Percentiles rank a stretch among this genome's conserved stretches.
phyloP scores from a whole-genome alignment of 768 basidiomycete genomes.

The Amanita jacksonii region DNA sequence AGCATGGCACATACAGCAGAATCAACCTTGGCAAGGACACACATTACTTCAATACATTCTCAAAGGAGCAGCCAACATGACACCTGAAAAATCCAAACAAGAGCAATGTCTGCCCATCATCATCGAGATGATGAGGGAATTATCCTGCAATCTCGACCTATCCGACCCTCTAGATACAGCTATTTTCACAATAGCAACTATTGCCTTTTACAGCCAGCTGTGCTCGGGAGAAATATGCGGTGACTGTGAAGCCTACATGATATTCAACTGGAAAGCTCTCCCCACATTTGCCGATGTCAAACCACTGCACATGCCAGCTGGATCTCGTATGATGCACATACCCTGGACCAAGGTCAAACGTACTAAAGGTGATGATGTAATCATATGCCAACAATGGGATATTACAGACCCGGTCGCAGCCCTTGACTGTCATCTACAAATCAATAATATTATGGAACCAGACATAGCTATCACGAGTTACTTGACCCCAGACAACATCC shows the following conservation, averaged over 20 bases:
- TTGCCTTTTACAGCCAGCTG: slow-evolving; percentile 27
- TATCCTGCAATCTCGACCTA: too few species aligned
- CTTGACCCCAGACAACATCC: neutral
- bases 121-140: too few species aligned
- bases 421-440: slow-evolving; percentile 14
- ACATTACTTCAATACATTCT: too few species aligned
- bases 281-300: neutral
- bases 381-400: slow-evolving; percentile 12
- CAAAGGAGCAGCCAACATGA: too few species aligned
- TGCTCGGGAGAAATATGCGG: slow-evolving; percentile 20
- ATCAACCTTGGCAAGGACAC: too few species aligned
- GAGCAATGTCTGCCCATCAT: too few species aligned
- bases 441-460: slow-evolving; percentile 7
- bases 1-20: neutral
- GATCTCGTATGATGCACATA: slow-evolving; percentile 16
- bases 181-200: slow-evolving; percentile 21
- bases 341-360: slow-evolving; percentile 28
- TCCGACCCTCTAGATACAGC: slow-evolving; percentile 18
- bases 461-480: slow-evolving; percentile 9
- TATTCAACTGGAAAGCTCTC: too few species aligned
- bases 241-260: neutral
- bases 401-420: slow-evolving; percentile 13
- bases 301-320: neutral
- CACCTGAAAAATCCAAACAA: too few species aligned
- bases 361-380: slow-evolving; percentile 18